Evolutionary conservation across 1,284 basidiomycete genomes (phyloP), one percentile per base, ranked within the genome.

Genomic region (Fistulina hepatica): DNA sequence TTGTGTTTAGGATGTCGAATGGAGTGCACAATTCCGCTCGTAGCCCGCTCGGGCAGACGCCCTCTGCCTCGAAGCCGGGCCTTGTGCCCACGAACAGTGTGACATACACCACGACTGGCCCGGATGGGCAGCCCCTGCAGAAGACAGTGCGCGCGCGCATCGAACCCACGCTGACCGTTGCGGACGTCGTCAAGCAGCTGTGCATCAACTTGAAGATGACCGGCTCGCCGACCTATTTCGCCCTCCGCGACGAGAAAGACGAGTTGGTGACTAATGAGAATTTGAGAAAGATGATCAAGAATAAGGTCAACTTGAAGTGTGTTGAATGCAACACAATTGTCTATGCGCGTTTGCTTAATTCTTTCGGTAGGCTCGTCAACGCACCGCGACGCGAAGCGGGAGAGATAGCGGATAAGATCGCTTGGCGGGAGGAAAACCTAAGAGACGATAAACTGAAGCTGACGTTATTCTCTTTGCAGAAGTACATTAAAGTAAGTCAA

Each of bases 181-280:
- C 81, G 41, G 83, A 88, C 53, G 83, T 88, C 38, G 70, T 88
- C 34, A 74, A 72, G 36, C 83, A 85, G 52, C 67, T 88, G 11
- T 85, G 81, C 49, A 60, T 79, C 45, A 85, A 84, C 55, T 65
- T 97, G 48, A 81, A 83, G 52, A 78, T 93, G 34, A 77, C 79
- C 44, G 89, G 92, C 38, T 76, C 85, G 1, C 76, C 86, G 10
- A 73, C 76, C 3, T 69, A 88, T 43, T 92, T 82, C 51, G 88
- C 90, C 2, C 59, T 97, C 41, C 69, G 93, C 48, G 91, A 95
- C 52, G 86, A 92, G 49, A 74, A 69, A 20, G 86, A 91, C 48
- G 83, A 86, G 51, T 63, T 97, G 33, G 81, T 97, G n/a, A 94
- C 91, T 19, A 88, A 91, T 52, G 82, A 88, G 44, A 94, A 86